Percentiles rank a stretch among this genome's conserved stretches.
These are phyloP conservation scores for Tolypocladium sp. DNA, from an alignment of 2,329 filamentous ascomycete species.

Conservation along the genomic window DNA sequence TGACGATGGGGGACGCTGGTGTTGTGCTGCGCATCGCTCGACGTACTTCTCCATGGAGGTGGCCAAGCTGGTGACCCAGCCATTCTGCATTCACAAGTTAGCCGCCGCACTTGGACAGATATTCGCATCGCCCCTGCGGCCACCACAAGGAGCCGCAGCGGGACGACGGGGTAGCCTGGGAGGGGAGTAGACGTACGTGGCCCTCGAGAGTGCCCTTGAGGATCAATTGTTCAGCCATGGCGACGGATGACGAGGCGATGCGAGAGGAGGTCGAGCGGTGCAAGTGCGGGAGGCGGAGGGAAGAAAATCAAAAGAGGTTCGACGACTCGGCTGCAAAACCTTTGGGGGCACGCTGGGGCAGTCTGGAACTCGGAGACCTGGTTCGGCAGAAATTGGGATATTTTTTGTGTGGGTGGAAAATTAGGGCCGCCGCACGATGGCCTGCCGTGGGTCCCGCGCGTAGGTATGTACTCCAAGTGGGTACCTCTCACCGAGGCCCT, in stretches of 20 bases:
- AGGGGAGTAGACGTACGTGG: slow-evolving; percentile 56
- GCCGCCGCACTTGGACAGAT: slow-evolving; percentile 4
- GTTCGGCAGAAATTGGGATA: slow-evolving; percentile 28
- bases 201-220: slow-evolving; percentile 96
- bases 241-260: slow-evolving; percentile 35
- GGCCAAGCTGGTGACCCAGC: slow-evolving; percentile 98
- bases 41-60: slow-evolving; percentile 97
- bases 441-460: not conserved
- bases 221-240: slow-evolving; percentile 89
- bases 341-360: slow-evolving; percentile 6
- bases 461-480: not conserved
- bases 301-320: slow-evolving; percentile 18
- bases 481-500: not conserved
- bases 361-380: slow-evolving; percentile 7
- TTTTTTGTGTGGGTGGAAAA: slow-evolving; percentile 43
- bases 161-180: slow-evolving; percentile 4
- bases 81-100: slow-evolving; percentile 48
- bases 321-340: slow-evolving; percentile 15
- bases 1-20: not conserved
- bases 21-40: not conserved
- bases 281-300: slow-evolving; percentile 23
- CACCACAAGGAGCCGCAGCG: slow-evolving; percentile 1
- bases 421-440: slow-evolving; percentile 31
- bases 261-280: slow-evolving; percentile 17
- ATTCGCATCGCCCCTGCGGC: not conserved